These are phyloP conservation scores for Acanthamoeba lugdunensis DNA, from an alignment of 208 protist genomes.

Conservation along the genomic window DNA sequence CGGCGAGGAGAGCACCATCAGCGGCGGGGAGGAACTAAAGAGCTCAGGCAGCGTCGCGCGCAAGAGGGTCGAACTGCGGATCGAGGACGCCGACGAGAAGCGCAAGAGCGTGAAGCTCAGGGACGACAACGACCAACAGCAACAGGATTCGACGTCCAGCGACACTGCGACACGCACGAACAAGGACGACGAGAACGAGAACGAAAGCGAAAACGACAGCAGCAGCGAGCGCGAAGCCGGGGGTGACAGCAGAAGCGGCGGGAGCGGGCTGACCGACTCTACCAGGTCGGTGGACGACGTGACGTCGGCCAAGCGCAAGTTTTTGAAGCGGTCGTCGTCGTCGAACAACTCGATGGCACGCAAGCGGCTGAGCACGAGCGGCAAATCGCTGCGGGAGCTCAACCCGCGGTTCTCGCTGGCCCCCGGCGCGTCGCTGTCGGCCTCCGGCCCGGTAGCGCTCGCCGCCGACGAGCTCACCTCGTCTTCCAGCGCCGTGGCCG, in stretches of 20 bases:
- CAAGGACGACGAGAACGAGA: not conserved
- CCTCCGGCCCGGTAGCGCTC: not conserved
- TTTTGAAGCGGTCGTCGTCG: constrained; percentile 9
- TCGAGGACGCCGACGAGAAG: constrained; percentile 17
- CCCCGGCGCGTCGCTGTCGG: not conserved
- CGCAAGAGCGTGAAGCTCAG: not conserved
- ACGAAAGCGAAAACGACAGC: not conserved
- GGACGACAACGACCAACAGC: not conserved
- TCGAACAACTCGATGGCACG: constrained; percentile 47
- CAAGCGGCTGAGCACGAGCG: constrained; percentile 47
- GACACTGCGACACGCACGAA: no score
- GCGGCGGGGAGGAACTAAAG: not conserved
- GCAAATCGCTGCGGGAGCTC: constrained; percentile 9
- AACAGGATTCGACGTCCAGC: not conserved
- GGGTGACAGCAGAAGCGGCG: not conserved
- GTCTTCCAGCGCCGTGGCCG: not conserved
- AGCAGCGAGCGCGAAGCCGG: no score
- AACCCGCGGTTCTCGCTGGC: constrained; percentile 24
- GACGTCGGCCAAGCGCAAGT: constrained; percentile 43
- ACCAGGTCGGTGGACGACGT: not conserved
- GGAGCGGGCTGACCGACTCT: not conserved
- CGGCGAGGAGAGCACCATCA: not conserved
- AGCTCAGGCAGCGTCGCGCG: not conserved
- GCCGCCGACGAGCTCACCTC: constrained; percentile 4
- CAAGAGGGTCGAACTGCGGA: constrained; percentile 18